Base-by-base conservation (phyloP, 331 rosid species). In the Quercus lobata region DNA sequence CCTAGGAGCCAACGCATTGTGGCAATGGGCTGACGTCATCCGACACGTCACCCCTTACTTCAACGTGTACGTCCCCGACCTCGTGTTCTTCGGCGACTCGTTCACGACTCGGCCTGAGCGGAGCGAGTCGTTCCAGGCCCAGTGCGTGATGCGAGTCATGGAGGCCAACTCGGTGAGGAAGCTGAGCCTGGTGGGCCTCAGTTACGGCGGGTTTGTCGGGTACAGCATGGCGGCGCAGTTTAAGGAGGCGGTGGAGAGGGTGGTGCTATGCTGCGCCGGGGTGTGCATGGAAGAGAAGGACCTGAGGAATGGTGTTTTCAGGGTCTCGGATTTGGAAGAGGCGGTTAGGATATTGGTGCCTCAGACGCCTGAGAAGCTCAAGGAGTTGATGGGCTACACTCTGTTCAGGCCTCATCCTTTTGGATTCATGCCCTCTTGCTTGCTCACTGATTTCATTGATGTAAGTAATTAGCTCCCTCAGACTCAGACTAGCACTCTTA, bases 181-280 rank as follows among this genome's bases (percentile, higher is more conserved):
- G 80, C 56, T 90, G 82, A 82, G 81, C 58, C 25, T 91, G 46
- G 91, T 89, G 75, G 98, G 95, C 70, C 83, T 91, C 73, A 93
- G 98, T 84, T 93, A 93, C 61, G 95, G 98, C 0, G 97, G 98
- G n/a, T 90, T 91, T 11, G 93, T 90, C 0, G 97, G 79, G 18
- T 93, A 93, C 74, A 80, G 88, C 22, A 22, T 91, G 81, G 91
- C 90, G 11, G 94, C 82, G 62, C 73, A 52, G 84, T 79, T 75
- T 12, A 21, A 3, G 22, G 93, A 82, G 30, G 79, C 53, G 17
- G 97, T 93, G 84, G 97, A 90, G 89, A 85, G 82, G 54, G 91
- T 91, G 69, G 98, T 93, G 87, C 63, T 93, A 5, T 90, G 98
- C 75, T 55, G 91, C 56, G 87, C 95, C 1, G 95, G 93, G 14